Percentiles rank a stretch among this genome's conserved stretches.
These are phyloP conservation scores for Xylariales sp. DNA, from an alignment of 2,329 filamentous ascomycete genomes.

Conservation along the genomic window DNA sequence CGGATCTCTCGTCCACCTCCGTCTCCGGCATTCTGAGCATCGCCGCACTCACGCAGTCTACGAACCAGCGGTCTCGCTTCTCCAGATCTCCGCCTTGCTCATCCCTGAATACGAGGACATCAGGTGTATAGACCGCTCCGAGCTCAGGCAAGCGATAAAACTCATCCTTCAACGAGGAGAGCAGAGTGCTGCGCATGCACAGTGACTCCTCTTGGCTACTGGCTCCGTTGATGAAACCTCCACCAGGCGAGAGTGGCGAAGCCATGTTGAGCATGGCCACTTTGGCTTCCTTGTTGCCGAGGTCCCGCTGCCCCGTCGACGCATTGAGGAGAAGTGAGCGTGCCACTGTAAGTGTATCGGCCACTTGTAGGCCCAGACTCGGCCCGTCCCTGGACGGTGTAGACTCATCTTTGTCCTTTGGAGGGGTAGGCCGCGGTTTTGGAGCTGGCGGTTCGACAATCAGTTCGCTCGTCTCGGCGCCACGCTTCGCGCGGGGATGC, in stretches of 20 bases:
- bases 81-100: conserved; percentile 31
- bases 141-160: conserved; percentile 58
- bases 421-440: neutral
- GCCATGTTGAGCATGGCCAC: conserved; percentile 60
- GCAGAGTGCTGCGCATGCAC: conserved; percentile 55
- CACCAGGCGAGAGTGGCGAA: conserved; percentile 55
- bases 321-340: conserved; percentile 24
- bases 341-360: conserved; percentile 52
- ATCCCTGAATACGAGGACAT: conserved; percentile 54
- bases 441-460: conserved; percentile 25
- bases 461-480: conserved; percentile 48
- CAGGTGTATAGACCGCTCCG: conserved; percentile 50
- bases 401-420: neutral
- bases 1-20: conserved; percentile 22
- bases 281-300: conserved; percentile 20
- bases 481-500: conserved; percentile 50
- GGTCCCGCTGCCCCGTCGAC: conserved; percentile 8
- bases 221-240: conserved; percentile 56
- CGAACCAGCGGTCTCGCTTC: conserved; percentile 49
- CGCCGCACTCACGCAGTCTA: conserved; percentile 54
- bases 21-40: conserved; percentile 56
- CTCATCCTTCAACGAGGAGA: conserved; percentile 51
- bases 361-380: conserved; percentile 39
- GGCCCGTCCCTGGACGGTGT: conserved; percentile 14
- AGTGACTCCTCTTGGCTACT: conserved; percentile 58